Percentiles rank a stretch among this genome's conserved stretches.
Evolutionary conservation across 2,329 filamentous ascomycete genomes (phyloP).

Genomic region (Ceratocystis smalleyi): DNA sequence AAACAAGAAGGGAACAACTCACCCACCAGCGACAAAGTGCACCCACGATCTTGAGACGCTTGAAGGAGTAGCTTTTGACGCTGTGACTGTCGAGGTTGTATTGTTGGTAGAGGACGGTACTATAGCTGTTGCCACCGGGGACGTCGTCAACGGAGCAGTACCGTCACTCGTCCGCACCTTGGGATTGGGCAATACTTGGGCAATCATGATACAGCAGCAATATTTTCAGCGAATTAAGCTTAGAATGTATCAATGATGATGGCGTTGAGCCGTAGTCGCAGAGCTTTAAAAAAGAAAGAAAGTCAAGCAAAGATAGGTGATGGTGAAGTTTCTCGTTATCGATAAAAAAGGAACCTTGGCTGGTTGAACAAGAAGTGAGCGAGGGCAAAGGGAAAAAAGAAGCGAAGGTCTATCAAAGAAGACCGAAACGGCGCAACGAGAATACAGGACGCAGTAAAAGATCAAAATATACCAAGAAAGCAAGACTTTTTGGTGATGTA

Average conservation of each 20-base stretch:
- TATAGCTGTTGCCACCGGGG: conserved; percentile 32
- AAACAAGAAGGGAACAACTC: conserved; percentile 25
- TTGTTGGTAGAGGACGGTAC: not conserved
- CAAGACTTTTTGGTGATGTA: not conserved
- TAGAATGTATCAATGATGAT: not conserved
- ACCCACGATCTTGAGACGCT: conserved; percentile 69
- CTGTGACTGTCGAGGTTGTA: not conserved
- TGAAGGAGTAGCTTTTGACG: conserved; percentile 12
- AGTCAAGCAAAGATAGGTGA: not conserved
- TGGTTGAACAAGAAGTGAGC: no score
- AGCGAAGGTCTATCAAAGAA: not conserved
- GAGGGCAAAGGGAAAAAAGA: not conserved
- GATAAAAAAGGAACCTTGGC: not conserved
- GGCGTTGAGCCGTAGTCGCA: not conserved
- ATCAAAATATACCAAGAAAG: not conserved
- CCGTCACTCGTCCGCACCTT: not conserved
- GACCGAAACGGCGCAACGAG: not conserved
- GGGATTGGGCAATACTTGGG: not conserved
- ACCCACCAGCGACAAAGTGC: conserved; percentile 85
- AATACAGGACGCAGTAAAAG: not conserved
- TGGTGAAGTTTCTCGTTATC: not conserved
- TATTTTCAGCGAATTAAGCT: not conserved
- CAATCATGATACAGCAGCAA: not conserved
- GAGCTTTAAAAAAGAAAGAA: not conserved
- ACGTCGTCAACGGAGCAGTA: conserved; percentile 13